phyloP scores from a whole-genome alignment of 805 yeast species.

The Candida tammaniensis region DNA sequence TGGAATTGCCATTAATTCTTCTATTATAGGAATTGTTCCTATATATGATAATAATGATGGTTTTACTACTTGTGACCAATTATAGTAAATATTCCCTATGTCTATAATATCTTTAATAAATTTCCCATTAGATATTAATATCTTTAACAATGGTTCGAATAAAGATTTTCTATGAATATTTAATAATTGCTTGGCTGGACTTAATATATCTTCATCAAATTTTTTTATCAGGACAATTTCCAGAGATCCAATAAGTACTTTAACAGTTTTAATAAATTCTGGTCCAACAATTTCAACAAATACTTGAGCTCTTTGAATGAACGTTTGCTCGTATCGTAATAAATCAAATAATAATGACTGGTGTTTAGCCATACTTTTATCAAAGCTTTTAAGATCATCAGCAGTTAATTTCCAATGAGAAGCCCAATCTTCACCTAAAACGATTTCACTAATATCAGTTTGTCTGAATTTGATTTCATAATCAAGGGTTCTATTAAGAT shows the following conservation, averaged over 20 bases:
- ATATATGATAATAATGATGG: conserved; percentile 58
- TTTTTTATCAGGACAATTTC: conserved; percentile 9
- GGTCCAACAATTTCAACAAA: conserved; percentile 51
- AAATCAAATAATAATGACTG: conserved; percentile 79
- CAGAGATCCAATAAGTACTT: conserved; percentile 15
- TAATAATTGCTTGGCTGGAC: conserved; percentile 54
- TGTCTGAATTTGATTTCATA: conserved; percentile 22
- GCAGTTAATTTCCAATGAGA: conserved; percentile 61
- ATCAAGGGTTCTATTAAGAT: conserved; percentile 29
- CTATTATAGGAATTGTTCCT: conserved; percentile 56
- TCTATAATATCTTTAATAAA: conserved; percentile 49
- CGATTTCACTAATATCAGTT: conserved; percentile 24
- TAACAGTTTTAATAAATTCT: conserved; percentile 32
- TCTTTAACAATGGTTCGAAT: conserved; percentile 54
- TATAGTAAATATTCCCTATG: conserved; percentile 58
- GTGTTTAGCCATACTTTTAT: conserved; percentile 51
- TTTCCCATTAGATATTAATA: conserved; percentile 62
- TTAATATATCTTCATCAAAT: conserved; percentile 58
- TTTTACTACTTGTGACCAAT: conserved; percentile 62
- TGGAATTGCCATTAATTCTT: conserved; percentile 51
- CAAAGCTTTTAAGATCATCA: conserved; percentile 51
- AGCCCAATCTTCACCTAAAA: conserved; percentile 55
- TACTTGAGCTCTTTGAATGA: conserved; percentile 62
- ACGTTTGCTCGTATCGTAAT: conserved; percentile 66
- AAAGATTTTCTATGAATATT: conserved; percentile 52